Evolutionary conservation across 768 basidiomycete genomes (phyloP).

Genomic region (Clavaria fumosa): DNA sequence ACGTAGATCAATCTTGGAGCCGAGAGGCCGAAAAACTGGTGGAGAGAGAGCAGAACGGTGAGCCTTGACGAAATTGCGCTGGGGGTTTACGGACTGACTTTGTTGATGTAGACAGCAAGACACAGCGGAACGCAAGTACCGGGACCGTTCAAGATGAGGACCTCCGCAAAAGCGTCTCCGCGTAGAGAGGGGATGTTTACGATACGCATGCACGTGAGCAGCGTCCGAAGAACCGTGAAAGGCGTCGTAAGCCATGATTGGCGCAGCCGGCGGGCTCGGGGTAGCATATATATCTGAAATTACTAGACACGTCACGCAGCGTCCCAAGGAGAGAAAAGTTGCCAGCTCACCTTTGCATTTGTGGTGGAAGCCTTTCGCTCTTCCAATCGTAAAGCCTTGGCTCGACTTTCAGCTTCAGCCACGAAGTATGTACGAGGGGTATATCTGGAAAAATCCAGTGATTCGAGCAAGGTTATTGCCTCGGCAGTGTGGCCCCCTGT

Average conservation of each 20-base stretch:
- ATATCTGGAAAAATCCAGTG: conserved; percentile 65
- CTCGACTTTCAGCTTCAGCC: conserved; percentile 71
- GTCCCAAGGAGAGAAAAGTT: not conserved
- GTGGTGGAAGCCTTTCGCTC: conserved; percentile 14
- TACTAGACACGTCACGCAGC: conserved; percentile 2
- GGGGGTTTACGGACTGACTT: conserved; percentile 30
- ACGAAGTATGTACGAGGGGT: conserved; percentile 65
- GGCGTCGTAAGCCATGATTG: conserved; percentile 62
- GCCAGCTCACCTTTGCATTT: not conserved
- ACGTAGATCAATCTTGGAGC: conserved; percentile 71
- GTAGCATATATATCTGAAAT: conserved; percentile 32
- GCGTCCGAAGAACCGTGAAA: conserved; percentile 44
- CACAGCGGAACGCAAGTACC: conserved; percentile 84
- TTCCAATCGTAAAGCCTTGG: conserved; percentile 60
- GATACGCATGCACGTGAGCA: conserved; percentile 45
- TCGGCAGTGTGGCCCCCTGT: conserved; percentile 92
- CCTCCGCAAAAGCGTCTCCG: conserved; percentile 37
- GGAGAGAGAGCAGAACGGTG: too few relatives aligned
- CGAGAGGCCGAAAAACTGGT: conserved; percentile 58
- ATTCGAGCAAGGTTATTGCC: conserved; percentile 54
- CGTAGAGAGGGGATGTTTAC: conserved; percentile 37
- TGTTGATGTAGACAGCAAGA: conserved; percentile 50
- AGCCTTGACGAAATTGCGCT: too few relatives aligned
- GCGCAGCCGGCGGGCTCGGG: conserved; percentile 78
- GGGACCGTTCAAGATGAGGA: conserved; percentile 85